Evolutionary conservation across 345 rosid species (phyloP), one percentile per base, ranked within the genome.

Genomic region (Nasturtium officinale): DNA sequence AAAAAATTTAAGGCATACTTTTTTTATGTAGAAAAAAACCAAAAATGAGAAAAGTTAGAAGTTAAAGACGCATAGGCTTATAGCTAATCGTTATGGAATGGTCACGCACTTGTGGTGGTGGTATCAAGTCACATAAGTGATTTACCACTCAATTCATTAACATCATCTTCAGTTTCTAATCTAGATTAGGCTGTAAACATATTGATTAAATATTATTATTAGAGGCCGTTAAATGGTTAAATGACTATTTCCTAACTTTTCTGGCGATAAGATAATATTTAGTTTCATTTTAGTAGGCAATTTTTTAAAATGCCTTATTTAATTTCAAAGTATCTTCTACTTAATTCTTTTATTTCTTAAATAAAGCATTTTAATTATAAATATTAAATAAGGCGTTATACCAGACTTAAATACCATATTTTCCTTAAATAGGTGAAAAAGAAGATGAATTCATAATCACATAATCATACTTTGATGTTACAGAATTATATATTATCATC

Each of bases 211-310:
- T 72, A 30, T 23, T 23, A 23, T 23, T 23, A n/a, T n/a, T n/a
- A n/a, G n/a, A n/a, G n/a, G n/a, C n/a, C n/a, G n/a, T n/a, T n/a
- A n/a, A n/a, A 64, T 37, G 25, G 45, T 38, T 47, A 48, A 66
- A 37, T 66, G 73, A 58, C 73, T 15, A 48, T 28, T 66, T 50
- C 73, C 78, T 48, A 66, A 74, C 65, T 20, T 56, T 17, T 23
- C 5, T 56, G 26, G 32, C 9, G 42, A 57, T 66, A 37, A 28
- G 45, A 66, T 58, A 16, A 26, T 58, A 47, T 18, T 57, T 26
- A 18, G 66, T 48, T 6, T 47, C 25, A 40, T 57, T 12, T 42
- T 21, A 32, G 16, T 33, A 23, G 20, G 26, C 21, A 30, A 51
- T 1, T 23, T 23, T 2, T 2, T 23, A 1, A 23, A 23, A 23